Percentiles rank a stretch among this genome's conserved stretches.
Conservation (phyloP, 2,329 filamentous ascomycete genomes). For the Simplicillium sp. region DNA sequence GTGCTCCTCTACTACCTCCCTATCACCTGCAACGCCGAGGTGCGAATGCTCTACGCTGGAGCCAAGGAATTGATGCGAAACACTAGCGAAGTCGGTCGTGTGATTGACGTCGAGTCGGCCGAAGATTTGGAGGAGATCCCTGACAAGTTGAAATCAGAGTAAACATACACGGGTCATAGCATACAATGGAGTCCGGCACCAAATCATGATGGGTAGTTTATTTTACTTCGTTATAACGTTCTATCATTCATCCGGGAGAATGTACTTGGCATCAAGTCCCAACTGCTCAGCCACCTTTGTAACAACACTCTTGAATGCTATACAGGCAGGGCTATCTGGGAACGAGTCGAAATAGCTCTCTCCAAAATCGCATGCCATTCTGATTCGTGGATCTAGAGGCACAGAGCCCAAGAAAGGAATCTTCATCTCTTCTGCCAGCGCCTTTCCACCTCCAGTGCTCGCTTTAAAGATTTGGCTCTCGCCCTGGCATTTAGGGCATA, state of each 20-base stretch:
- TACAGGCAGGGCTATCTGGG: slow-evolving; percentile 84
- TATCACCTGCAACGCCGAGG: slow-evolving; percentile 76
- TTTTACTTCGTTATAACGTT: slow-evolving; percentile 2
- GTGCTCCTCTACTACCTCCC: slow-evolving; percentile 93
- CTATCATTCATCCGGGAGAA: slow-evolving; percentile 32
- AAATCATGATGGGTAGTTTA: not conserved
- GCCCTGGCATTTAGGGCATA: slow-evolving; percentile 85
- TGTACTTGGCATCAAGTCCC: slow-evolving; percentile 48
- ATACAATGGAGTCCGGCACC: not conserved
- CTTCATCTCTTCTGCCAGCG: slow-evolving; percentile 73
- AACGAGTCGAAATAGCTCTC: slow-evolving; percentile 96
- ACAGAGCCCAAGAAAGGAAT: slow-evolving; percentile 86
- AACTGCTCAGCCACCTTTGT: slow-evolving; percentile 58
- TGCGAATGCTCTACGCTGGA: slow-evolving; percentile 89
- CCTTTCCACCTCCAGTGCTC: slow-evolving; percentile 78
- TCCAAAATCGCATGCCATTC: slow-evolving; percentile 93
- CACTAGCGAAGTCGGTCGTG: slow-evolving; percentile 78
- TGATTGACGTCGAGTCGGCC: slow-evolving; percentile 73
- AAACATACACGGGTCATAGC: slow-evolving; percentile 11
- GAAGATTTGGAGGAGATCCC: slow-evolving; percentile 83
- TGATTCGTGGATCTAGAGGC: slow-evolving; percentile 84
- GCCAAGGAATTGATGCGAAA: slow-evolving; percentile 95
- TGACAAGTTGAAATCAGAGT: slow-evolving; percentile 39
- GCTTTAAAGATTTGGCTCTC: slow-evolving; percentile 80
- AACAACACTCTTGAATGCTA: slow-evolving; percentile 74